Conservation (phyloP, 768 basidiomycete species). For the Porphyrellus cyaneotinctus region DNA sequence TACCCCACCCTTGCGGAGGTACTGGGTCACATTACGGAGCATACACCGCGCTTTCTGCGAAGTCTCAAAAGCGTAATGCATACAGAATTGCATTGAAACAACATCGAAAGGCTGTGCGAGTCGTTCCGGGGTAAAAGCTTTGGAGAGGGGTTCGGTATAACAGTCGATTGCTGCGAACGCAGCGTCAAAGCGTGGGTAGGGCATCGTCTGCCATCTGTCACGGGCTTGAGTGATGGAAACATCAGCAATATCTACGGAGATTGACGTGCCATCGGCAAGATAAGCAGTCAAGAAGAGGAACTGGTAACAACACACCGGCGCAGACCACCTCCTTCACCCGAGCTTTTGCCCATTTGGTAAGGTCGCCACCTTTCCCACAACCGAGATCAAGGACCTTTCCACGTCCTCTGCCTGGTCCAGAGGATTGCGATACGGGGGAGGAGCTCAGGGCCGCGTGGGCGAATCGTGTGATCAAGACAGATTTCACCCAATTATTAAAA, state of each 20-base stretch:
- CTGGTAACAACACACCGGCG: constrained; percentile 55
- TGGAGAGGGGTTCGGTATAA: constrained; percentile 68
- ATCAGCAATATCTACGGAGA: constrained; percentile 72
- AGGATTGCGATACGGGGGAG: constrained; percentile 29
- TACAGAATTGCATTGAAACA: constrained; percentile 98
- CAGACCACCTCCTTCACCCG: constrained; percentile 74
- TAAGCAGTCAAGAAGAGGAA: not conserved
- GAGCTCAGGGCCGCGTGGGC: constrained; percentile 64
- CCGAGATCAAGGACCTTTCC: constrained; percentile 95
- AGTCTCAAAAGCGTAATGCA: constrained; percentile 99
- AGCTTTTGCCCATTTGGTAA: constrained; percentile 93
- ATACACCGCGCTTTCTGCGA: constrained; percentile 82
- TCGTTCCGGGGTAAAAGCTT: constrained; percentile 58
- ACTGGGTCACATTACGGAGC: constrained; percentile 83
- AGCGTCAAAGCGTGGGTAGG: constrained; percentile 63
- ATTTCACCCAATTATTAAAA: constrained; percentile 99
- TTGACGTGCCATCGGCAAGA: not conserved
- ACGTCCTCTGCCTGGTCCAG: constrained; percentile 26
- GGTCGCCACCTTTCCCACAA: constrained; percentile 98
- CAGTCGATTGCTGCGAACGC: constrained; percentile 86
- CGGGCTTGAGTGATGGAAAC: constrained; percentile 89
- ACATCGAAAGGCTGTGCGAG: constrained; percentile 80
- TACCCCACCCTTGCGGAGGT: constrained; percentile 79
- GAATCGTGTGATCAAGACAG: constrained; percentile 89
- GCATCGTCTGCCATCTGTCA: constrained; percentile 55